Conservation (phyloP, 2,329 filamentous ascomycete genomes). For the Aspergillus sp. region DNA sequence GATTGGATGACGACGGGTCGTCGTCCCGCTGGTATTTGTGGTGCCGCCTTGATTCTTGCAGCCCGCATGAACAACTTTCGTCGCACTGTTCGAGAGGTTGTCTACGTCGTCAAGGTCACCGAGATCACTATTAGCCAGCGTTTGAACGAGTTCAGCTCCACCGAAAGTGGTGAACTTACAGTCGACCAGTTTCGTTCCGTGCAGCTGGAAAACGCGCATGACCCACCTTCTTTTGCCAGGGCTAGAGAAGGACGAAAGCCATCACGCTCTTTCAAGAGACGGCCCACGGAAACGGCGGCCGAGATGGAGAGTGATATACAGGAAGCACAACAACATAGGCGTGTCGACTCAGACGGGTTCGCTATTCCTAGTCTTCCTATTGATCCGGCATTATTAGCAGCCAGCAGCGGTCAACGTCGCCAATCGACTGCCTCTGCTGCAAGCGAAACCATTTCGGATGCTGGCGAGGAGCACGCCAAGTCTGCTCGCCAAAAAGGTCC, state of each 20-base stretch:
- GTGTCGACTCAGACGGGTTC: constrained; percentile 68
- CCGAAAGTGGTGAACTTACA: constrained; percentile 79
- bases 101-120: constrained; percentile 97
- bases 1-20: constrained; percentile 98
- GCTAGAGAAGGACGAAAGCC: constrained; percentile 61
- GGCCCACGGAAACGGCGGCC: constrained; percentile 38
- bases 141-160: constrained; percentile 86
- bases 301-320: constrained; percentile 51
- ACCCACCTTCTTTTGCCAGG: constrained; percentile 76
- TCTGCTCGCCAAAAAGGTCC: constrained; percentile 34
- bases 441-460: constrained; percentile 27
- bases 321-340: constrained; percentile 38
- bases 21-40: constrained; percentile 89
- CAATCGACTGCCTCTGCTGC: constrained; percentile 25
- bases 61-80: constrained; percentile 98
- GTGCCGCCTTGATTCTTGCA: constrained; percentile 89
- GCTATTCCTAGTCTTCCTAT: constrained; percentile 59
- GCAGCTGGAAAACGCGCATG: constrained; percentile 66
- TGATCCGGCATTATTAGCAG: constrained; percentile 44
- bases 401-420: constrained; percentile 23
- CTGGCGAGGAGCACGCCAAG: constrained; percentile 22
- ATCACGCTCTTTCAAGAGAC: constrained; percentile 42
- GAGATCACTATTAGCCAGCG: constrained; percentile 91
- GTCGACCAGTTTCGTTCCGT: constrained; percentile 74
- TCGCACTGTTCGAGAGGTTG: constrained; percentile 86